phyloP scores from a whole-genome alignment of 768 basidiomycete genomes.

The Leccinum subgranulosum region DNA sequence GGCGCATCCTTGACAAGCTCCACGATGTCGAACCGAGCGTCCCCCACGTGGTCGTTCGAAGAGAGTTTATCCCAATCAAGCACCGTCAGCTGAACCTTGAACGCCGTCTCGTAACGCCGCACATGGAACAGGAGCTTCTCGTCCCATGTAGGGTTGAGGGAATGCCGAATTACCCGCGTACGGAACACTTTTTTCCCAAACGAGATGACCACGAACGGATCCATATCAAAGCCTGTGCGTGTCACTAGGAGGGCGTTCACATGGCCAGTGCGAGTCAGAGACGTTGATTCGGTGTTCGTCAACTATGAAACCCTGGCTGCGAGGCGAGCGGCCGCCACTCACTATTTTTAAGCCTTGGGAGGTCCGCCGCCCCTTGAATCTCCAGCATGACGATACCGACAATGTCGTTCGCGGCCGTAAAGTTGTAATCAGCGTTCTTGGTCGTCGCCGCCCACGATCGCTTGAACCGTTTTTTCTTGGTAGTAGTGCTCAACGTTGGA shows the following conservation, averaged over 20 bases:
- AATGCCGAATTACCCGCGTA: conserved; percentile 84
- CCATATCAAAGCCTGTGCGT: conserved; percentile 92
- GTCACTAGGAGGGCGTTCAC: conserved; percentile 53
- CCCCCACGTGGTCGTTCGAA: conserved; percentile 87
- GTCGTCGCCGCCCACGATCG: conserved; percentile 34
- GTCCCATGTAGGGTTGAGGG: conserved; percentile 85
- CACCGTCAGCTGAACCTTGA: conserved; percentile 75
- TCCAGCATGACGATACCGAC: conserved; percentile 95
- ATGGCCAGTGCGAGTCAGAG: not conserved
- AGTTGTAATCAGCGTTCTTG: conserved; percentile 50
- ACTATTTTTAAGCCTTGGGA: conserved; percentile 89
- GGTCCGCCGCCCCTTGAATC: conserved; percentile 76
- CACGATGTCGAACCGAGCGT: conserved; percentile 65
- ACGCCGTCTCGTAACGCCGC: conserved; percentile 76
- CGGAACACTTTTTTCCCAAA: conserved; percentile 98
- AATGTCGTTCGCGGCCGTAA: conserved; percentile 74
- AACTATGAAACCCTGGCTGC: not conserved
- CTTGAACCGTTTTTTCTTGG: conserved; percentile 36
- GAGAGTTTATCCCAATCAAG: conserved; percentile 97
- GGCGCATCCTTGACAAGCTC: conserved; percentile 68
- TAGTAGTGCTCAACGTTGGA: conserved; percentile 13
- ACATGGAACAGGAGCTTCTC: conserved; percentile 97
- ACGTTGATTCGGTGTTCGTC: not conserved
- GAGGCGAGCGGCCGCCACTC: conserved; percentile 29
- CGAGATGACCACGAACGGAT: conserved; percentile 92